A percentile compares a stretch with the other conserved stretches of the same genome.
Evolutionary conservation across 352 stramenopile species (phyloP).

Genomic region (Globisporangium lucens): DNA sequence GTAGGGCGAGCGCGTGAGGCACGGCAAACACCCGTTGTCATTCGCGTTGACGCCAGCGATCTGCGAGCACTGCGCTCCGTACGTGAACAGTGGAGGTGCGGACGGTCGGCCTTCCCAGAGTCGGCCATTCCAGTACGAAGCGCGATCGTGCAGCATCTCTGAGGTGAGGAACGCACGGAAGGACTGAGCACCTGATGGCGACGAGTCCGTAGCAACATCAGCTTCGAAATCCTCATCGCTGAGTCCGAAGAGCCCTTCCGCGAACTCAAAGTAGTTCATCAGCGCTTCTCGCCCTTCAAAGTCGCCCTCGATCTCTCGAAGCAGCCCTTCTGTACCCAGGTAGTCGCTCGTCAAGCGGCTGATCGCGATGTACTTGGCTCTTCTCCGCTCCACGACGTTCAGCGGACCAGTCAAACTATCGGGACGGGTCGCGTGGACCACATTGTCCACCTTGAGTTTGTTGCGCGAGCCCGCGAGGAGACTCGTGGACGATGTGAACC

Average conservation of each 20-base stretch:
- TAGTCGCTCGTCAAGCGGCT: constrained; percentile 90
- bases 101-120: constrained; percentile 74
- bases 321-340: constrained; percentile 66
- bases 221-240: constrained; percentile 40
- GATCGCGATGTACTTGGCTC: constrained; percentile 94
- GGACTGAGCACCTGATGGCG: constrained; percentile 12
- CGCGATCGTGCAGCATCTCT: constrained; percentile 39
- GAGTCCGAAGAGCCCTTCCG: constrained; percentile 67
- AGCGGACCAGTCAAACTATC: constrained; percentile 90
- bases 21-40: constrained; percentile 56
- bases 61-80: constrained; percentile 55
- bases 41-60: constrained; percentile 36
- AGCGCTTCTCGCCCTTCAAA: constrained; percentile 77
- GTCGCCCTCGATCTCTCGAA: constrained; percentile 74
- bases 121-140: constrained; percentile 80
- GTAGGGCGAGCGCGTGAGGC: constrained; percentile 57
- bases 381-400: constrained; percentile 84
- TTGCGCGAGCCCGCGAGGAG: constrained; percentile 50
- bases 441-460: constrained; percentile 90
- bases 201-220: constrained; percentile 6
- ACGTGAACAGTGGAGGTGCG: constrained; percentile 64
- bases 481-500: constrained; percentile 63
- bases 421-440: constrained; percentile 86
- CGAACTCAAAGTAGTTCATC: constrained; percentile 69
- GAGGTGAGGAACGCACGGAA: constrained; percentile 56